Percentiles rank a stretch among this genome's conserved stretches.
These are phyloP conservation scores for Fraxinus baroniana DNA, from an alignment of 305 asterid species.

Conservation along the genomic window DNA sequence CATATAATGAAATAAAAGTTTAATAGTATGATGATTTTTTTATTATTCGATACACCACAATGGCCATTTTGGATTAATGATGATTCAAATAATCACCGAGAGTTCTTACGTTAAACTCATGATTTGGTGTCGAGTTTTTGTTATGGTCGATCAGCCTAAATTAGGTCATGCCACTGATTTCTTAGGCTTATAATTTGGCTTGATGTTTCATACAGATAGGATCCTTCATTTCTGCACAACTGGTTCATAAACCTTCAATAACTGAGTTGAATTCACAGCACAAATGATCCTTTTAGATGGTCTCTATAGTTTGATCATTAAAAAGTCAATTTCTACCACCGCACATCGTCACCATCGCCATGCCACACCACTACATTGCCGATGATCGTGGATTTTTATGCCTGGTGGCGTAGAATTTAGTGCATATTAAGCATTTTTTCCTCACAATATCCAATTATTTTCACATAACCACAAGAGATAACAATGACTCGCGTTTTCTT, in stretches of 20 bases:
- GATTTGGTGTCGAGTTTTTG: background rate
- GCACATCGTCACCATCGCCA: background rate
- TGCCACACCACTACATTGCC: background rate
- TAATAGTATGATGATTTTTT: background rate
- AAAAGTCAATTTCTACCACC: background rate
- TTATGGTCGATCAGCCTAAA: background rate
- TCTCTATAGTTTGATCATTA: background rate
- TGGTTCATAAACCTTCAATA: background rate
- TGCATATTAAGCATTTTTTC: background rate
- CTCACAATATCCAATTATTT: background rate
- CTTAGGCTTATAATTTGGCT: background rate
- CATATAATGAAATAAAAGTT: background rate
- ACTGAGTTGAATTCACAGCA: background rate
- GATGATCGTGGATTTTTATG: background rate
- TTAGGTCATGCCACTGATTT: background rate
- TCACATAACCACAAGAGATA: background rate
- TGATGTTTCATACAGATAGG: background rate
- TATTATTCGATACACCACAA: background rate
- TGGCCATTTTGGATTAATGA: background rate
- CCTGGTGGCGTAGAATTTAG: background rate
- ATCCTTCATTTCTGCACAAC: background rate
- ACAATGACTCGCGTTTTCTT: background rate
- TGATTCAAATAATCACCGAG: background rate
- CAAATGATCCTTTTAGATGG: background rate
- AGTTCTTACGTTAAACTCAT: background rate